Evolutionary conservation across 805 yeast genomes (phyloP).

Genomic region (Saccharomycopsis fermentans): DNA sequence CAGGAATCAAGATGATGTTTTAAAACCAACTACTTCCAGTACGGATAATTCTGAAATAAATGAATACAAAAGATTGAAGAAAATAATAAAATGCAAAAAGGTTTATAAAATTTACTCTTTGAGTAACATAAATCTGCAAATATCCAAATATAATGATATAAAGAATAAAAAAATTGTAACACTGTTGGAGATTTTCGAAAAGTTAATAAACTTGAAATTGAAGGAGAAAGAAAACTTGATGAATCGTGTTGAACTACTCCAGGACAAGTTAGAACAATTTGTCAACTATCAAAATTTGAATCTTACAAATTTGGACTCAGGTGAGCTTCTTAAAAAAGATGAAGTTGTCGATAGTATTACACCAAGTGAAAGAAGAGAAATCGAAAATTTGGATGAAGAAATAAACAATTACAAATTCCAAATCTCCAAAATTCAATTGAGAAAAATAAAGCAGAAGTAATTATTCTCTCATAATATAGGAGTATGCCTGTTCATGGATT

Average conservation of each 20-base stretch:
- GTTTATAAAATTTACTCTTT: constrained; percentile 17
- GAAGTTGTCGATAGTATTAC: background rate
- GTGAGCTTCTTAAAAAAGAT: background rate
- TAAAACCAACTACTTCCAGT: background rate
- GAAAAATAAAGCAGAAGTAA: constrained; percentile 3
- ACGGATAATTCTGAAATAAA: constrained; percentile 2
- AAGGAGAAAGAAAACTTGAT: constrained; percentile 16
- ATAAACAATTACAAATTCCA: constrained; percentile 11
- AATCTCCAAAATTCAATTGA: constrained; percentile 13
- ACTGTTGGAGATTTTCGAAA: constrained; percentile 16
- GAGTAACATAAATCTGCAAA: constrained; percentile 15
- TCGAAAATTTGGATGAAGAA: constrained; percentile 11
- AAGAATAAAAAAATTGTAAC: constrained; percentile 15
- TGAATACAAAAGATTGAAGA: constrained; percentile 15
- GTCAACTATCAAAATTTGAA: constrained; percentile 6
- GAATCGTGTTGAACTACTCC: constrained; percentile 12
- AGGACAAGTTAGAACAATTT: constrained; percentile 14
- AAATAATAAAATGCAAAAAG: constrained; percentile 13
- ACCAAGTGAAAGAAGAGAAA: constrained; percentile 6
- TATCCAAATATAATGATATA: constrained; percentile 15
- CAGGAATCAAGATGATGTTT: constrained; percentile 7
- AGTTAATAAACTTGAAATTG: constrained; percentile 11
- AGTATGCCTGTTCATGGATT: background rate
- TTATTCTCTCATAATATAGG: background rate
- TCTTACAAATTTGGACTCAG: background rate